Percentiles rank a stretch among this genome's conserved stretches.
Conservation (phyloP, 2,329 filamentous ascomycete genomes). For the Phoma herbarum region DNA sequence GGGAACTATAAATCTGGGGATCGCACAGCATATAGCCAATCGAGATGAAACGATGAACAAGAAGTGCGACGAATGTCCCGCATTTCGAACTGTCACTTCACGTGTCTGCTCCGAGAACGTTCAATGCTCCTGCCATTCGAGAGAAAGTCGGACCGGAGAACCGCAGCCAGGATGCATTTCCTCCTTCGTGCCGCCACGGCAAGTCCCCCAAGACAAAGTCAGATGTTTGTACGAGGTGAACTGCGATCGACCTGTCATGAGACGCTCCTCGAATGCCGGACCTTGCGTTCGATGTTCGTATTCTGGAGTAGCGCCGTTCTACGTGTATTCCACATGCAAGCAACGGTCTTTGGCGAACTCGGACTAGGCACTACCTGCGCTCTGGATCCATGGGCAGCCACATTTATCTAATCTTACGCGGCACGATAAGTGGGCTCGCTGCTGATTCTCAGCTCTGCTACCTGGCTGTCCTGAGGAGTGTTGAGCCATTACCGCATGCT, state of each 20-base stretch:
- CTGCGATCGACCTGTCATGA: not conserved
- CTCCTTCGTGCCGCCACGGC: constrained; percentile 3
- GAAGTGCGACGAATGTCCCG: not conserved
- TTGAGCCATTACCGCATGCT: constrained; percentile 18
- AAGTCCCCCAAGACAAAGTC: not conserved
- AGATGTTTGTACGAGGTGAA: constrained; percentile 1
- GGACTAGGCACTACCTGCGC: not conserved
- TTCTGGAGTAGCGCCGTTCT: constrained; percentile 6
- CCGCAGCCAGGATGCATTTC: not conserved
- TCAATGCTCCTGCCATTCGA: constrained; percentile 14
- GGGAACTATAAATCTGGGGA: constrained; percentile 27
- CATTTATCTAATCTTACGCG: constrained; percentile 2
- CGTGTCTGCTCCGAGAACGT: constrained; percentile 10
- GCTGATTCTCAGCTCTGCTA: not conserved
- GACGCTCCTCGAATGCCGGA: constrained; percentile 1
- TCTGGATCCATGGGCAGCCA: constrained; percentile 1
- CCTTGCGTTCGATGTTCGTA: constrained; percentile 6
- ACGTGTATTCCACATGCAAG: constrained; percentile 14
- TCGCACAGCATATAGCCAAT: constrained; percentile 28
- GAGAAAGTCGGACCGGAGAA: constrained; percentile 24
- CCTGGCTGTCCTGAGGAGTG: not conserved
- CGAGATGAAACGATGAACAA: constrained; percentile 4
- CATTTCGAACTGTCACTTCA: constrained; percentile 20
- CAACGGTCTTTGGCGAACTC: constrained; percentile 7
- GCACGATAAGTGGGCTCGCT: constrained; percentile 1